These are phyloP conservation scores for Ceratocystis alfenasii DNA, from an alignment of 2,329 filamentous ascomycete genomes.

Conservation along the genomic window DNA sequence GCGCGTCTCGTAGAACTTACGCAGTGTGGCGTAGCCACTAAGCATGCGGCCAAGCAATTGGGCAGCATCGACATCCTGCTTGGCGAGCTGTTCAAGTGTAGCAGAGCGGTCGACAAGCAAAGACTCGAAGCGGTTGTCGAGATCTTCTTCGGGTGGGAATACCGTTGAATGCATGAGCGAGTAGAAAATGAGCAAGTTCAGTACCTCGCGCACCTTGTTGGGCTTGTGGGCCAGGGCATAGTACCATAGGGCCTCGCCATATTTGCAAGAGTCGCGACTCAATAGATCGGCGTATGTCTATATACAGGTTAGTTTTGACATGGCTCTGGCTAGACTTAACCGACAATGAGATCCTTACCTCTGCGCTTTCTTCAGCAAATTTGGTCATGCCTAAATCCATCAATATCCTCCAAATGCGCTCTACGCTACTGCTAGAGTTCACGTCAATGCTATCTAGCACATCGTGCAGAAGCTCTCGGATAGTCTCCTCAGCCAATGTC, in stretches of 20 bases:
- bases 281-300: slow-evolving; percentile 76
- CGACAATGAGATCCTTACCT: slow-evolving; percentile 45
- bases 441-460: slow-evolving; percentile 52
- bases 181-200: slow-evolving; percentile 77
- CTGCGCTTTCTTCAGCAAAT: slow-evolving; percentile 69
- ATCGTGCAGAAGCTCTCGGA: slow-evolving; percentile 58
- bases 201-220: slow-evolving; percentile 69
- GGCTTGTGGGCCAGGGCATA: slow-evolving; percentile 74
- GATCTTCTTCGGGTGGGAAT: slow-evolving; percentile 57
- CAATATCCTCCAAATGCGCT: slow-evolving; percentile 70
- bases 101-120: slow-evolving; percentile 61
- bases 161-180: slow-evolving; percentile 75
- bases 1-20: slow-evolving; percentile 80
- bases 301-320: slow-evolving; percentile 25
- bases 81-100: slow-evolving; percentile 59
- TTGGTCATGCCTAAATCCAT: slow-evolving; percentile 64
- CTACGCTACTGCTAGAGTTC: slow-evolving; percentile 57
- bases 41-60: slow-evolving; percentile 73
- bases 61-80: slow-evolving; percentile 68
- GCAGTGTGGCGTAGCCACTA: slow-evolving; percentile 82
- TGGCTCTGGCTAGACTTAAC: background rate
- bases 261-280: slow-evolving; percentile 58
- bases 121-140: slow-evolving; percentile 59
- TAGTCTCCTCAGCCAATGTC: slow-evolving; percentile 57
- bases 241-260: slow-evolving; percentile 79